Evolutionary conservation across 805 yeast genomes (phyloP), one percentile per base, ranked within the genome.

Genomic region (Sugiyamaella valdiviana): DNA sequence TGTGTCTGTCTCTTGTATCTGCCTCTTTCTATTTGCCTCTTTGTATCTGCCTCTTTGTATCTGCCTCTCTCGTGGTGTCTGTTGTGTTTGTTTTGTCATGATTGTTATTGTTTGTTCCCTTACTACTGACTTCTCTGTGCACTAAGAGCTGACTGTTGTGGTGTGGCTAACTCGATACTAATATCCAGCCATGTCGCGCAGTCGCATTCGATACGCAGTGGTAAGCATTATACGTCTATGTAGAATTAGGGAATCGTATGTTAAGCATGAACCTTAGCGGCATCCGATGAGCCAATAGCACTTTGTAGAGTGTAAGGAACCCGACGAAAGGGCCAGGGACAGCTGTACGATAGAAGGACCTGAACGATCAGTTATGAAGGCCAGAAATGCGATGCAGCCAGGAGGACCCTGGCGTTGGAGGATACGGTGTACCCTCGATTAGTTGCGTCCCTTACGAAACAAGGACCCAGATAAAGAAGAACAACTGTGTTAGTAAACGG

Each of bases 401-500:
- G n/a, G n/a, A n/a, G n/a, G n/a, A n/a, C n/a, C n/a, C n/a, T n/a
- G n/a, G n/a, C n/a, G n/a, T n/a, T n/a, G n/a, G n/a, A n/a, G n/a
- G n/a, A n/a, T n/a, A n/a, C n/a, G n/a, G n/a, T n/a, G n/a, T n/a
- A n/a, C n/a, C n/a, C n/a, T n/a, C n/a, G n/a, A n/a, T n/a, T n/a
- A 36, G 39, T 16, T 36, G 21, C n/a, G 2, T 21, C 44, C 15
- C 15, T 16, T 36, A 47, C 16, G 47, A 48, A 12, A 48, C 48
- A 15, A 48, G 37, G n/a, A 40, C 48, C 51, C 51, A 48, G n/a
- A 48, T 39, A 23, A 48, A 39, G 38, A 46, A 43, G 39, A 46
- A 46, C 37, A 47, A 37, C 48, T 46, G 16, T 26, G 16, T 41
- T 41, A 53, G 21, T 50, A 44, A 19, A 64, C 58, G 32, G 62